Percentiles rank a stretch among this genome's conserved stretches.
These are phyloP conservation scores for Chlamydomonas incerta DNA, from an alignment of 139 green algal species.

Conservation along the genomic window DNA sequence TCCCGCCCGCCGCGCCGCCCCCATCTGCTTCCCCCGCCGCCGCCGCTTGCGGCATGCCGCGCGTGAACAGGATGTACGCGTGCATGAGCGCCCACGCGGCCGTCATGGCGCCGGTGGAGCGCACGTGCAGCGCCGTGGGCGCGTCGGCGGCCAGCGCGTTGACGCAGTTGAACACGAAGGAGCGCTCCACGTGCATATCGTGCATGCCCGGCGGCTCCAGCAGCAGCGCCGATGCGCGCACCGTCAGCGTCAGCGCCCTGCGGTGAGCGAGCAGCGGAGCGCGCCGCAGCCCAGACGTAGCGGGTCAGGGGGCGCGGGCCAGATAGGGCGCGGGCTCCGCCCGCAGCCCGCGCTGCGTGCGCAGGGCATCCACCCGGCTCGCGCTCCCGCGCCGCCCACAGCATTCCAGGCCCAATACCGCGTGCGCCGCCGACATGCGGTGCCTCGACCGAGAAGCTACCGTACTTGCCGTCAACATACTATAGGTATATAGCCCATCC, in stretches of 20 bases:
- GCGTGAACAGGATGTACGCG: background rate
- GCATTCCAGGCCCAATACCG: too few relatives aligned
- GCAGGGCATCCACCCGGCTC: too few relatives aligned
- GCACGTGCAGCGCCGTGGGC: background rate
- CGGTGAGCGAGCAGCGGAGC: too few relatives aligned
- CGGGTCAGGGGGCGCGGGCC: too few relatives aligned
- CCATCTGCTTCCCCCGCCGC: too few relatives aligned
- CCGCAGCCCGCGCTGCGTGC: too few relatives aligned
- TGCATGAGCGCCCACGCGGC: background rate
- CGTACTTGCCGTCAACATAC: too few relatives aligned
- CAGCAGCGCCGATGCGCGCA: background rate
- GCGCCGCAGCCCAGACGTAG: background rate
- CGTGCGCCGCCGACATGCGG: too few relatives aligned
- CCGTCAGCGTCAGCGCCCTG: background rate
- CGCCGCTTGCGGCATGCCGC: background rate
- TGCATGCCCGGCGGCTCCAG: constrained; percentile 27
- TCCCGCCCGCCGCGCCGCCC: background rate
- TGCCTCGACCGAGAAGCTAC: too few relatives aligned
- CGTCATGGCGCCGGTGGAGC: background rate
- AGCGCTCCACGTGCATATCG: constrained; percentile 27
- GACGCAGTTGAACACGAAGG: constrained; percentile 21
- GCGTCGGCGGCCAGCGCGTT: constrained; percentile 9
- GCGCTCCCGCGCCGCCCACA: too few relatives aligned
- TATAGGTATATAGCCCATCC: too few relatives aligned
- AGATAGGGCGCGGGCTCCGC: too few relatives aligned